Evolutionary conservation across 176 grass and related monocot genomes (phyloP), one percentile per base, ranked within the genome.

Genomic region (Oryza rufipogon): DNA sequence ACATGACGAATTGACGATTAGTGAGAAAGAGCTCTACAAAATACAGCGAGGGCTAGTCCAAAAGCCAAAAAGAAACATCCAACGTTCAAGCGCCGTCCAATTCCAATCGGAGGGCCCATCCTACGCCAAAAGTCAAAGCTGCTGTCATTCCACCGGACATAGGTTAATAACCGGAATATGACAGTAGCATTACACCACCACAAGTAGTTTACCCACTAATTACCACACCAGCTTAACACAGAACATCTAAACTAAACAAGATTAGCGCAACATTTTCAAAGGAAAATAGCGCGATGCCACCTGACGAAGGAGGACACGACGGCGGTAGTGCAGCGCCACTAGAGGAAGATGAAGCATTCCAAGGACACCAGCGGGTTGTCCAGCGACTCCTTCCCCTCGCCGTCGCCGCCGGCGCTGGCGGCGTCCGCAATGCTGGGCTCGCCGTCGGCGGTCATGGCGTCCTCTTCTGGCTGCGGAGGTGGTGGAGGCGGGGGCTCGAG

Each of bases 291-390:
- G 88, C 67, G 87, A 81, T 48, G 48, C 36, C 73, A 81, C 36
- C 66, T 71, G 77, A 85, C 41, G 65, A 16, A 16, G 54, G 42
- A 11, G 6, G 1, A 60, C 56, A 60, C 7, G 2, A 22, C 19
- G 2, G 12, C 6, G 0, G 0, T 0, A 6, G 6, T 9, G 56
- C 19, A 10, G 5, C 51, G 14, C 13, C 26, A 47, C 86, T 87
- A 98, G 15, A 95, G 91, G 46, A 95, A 98, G 77, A 98, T 95
- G 89, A 98, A 98, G 49, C 95, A 98, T 33, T 98, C 95, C 75
- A 98, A 83, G 36, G 95, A 98, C 63, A 98, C 95, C 0, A 92
- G 88, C 60, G 95, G 92, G 66, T 98, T 98, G 38, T 98, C 92
- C 80, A 98, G 60, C 32, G 84, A 95, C 41, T 98, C 95, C 66